Evolutionary conservation across 176 grass and related monocot species (phyloP), one percentile per base, ranked within the genome.

Genomic region (Raddia guianensis): DNA sequence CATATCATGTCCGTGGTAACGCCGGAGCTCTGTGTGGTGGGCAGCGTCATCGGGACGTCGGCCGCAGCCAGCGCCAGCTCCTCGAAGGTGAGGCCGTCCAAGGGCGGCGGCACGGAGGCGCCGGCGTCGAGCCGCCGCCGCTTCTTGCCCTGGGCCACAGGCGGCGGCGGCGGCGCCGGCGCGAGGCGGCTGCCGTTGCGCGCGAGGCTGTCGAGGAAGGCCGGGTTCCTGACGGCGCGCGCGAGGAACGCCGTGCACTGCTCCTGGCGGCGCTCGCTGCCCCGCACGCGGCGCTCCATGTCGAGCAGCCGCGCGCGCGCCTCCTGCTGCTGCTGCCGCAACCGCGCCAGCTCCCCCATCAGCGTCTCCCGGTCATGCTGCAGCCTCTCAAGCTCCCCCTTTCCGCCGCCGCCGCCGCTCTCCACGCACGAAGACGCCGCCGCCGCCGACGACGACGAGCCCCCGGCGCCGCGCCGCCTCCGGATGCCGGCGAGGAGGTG

Each of bases 401-500:
- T 53, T 1, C 70, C 34, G 21, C 32, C n/a, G 32, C 66, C 49
- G 44, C 27, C 32, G 10, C 47, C 7, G 0, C 5, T 1, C 59
- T 12, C 65, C 50, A 46, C 56, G 32, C 69, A 60, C 46, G 9
- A 75, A 49, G 70, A 9, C 6, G 52, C 6, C 12, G 60, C 32
- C 46, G 76, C 6, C 8, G 52, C 27, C 27, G 20, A 73, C n/a
- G n/a, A 5, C 13, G 61, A 51, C 47, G 20, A 73, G 21, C 15
- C 61, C 6, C 44, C n/a, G n/a, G 63, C 27, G 21, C 82, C 76
- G 3, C 87, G 84, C 0, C 81, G 84, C 16, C 91, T 70, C 20
- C 71, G 85, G 75, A 93, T 93, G 77, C 84, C 87, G 37, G 83
- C 61, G 10, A 93, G 80, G 51, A 93, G 85, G 73, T 87, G 91